Base-by-base conservation (phyloP, 2,329 filamentous ascomycete species). In the Trichoderma arundinaceum region DNA sequence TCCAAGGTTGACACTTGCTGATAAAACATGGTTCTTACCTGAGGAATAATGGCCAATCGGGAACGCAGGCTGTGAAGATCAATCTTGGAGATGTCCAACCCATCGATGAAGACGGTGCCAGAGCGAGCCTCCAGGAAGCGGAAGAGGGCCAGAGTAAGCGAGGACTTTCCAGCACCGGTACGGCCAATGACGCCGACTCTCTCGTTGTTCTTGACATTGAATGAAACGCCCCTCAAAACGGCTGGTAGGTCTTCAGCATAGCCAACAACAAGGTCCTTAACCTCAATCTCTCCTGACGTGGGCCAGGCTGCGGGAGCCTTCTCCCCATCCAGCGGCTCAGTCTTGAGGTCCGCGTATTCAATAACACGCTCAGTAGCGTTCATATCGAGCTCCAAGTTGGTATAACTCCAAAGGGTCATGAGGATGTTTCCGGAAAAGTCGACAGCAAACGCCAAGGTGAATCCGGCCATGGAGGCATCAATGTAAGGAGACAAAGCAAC, bases 41-140 rank as follows among this genome's bases (percentile, higher is more conserved):
- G 90, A 1, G 92, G 91, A 62, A 95, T 94, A 70, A 95, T 94
- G 43, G 90, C 90, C 0, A 95, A 78, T 0, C 90, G 84, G n/a
- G 86, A 89, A 28, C 92, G 86, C 10, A 95, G 80, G 64, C 90
- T 87, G 64, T 90, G 83, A 0, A 94, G 82, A 62, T 85, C 86
- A 71, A 94, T 86, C 71, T 86, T 89, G 22, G 89, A 88, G 59
- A 93, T 91, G 72, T 94, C 90, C 12, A 92, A 70, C 0, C 90
- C 90, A 71, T 94, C 91, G 67, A 94, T 90, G 66, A 81, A 74
- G 68, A 94, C 88, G 13, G 77, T 84, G 8, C 91, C 91, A 12
- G 86, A 83, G 6, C 83, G 78, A 0, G 89, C 85, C 74, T 92
- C 90, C 12, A 94, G 79, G 79, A 94, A 92, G 19, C 91, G 88